Evolutionary conservation across 345 rosid genomes (phyloP).

Genomic region (Pugionium dolabratum): DNA sequence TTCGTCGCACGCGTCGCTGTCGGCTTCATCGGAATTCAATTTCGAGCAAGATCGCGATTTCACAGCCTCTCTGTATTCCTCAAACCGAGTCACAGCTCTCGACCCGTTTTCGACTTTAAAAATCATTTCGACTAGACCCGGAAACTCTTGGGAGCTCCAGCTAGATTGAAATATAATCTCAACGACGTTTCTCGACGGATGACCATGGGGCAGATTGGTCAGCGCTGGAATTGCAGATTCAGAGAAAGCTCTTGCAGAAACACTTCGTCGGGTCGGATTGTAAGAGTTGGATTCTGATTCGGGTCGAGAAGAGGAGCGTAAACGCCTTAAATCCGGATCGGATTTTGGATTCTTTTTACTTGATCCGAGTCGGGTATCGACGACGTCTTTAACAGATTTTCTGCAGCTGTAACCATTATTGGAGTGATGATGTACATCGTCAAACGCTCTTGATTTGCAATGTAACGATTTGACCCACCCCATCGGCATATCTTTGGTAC

Average conservation of each 20-base stretch:
- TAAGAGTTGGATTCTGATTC: slow-evolving; percentile 37
- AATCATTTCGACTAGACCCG: slow-evolving; percentile 85
- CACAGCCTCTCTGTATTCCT: slow-evolving; percentile 86
- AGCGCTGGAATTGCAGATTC: slow-evolving; percentile 59
- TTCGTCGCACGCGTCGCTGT: slow-evolving; percentile 56
- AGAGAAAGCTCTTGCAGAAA: slow-evolving; percentile 40
- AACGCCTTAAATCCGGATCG: slow-evolving; percentile 33
- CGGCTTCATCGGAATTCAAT: slow-evolving; percentile 16
- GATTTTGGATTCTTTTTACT: slow-evolving; percentile 25
- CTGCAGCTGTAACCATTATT: slow-evolving; percentile 71
- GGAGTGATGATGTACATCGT: slow-evolving; percentile 69
- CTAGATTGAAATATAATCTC: slow-evolving; percentile 95
- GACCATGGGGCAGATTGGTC: slow-evolving; percentile 80
- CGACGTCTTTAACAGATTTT: slow-evolving; percentile 63
- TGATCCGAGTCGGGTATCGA: slow-evolving; percentile 51
- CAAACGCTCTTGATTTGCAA: slow-evolving; percentile 91
- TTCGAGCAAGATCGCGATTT: slow-evolving; percentile 49
- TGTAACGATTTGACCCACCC: slow-evolving; percentile 89
- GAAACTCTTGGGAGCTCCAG: slow-evolving; percentile 72
- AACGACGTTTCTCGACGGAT: slow-evolving; percentile 89
- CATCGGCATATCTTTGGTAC: slow-evolving; percentile 58
- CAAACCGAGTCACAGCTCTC: slow-evolving; percentile 68
- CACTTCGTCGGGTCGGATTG: slow-evolving; percentile 42
- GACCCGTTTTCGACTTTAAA: slow-evolving; percentile 90
- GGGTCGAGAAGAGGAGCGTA: slow-evolving; percentile 34